Base-by-base conservation (phyloP, 345 rosid species). In the Pelargonium nanum region DNA sequence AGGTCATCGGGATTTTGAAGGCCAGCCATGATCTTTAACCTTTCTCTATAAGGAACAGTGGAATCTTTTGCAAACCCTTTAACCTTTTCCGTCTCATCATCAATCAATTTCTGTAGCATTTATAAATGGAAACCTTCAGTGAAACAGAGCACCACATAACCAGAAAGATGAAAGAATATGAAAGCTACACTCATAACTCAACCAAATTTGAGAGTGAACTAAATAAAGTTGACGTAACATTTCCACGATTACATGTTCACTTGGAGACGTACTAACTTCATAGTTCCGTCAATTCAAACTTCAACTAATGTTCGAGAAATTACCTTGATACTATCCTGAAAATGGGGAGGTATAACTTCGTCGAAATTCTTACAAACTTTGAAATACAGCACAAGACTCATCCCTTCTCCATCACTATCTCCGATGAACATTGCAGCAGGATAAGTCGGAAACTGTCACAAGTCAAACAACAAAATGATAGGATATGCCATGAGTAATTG, bases 341-440 rank as follows among this genome's bases (percentile, higher is more conserved):
- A 85, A 24, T 83, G 89, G 6, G 70, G 75, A 67, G 98, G 85
- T 32, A 82, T 73, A 50, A 72, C 84, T 60, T 75, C 76, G 61
- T 85, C 95, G 22, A 78, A 78, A 62, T 80, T 79, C 17, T 92
- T 91, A 4, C 78, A 66, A 57, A 83, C 63, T 74, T 83, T 89
- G 57, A 92, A 92, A 64, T 89, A 87, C 44, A 92, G 76, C 24
- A 92, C 88, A 22, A 92, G 89, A 68, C 97, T 92, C 91, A 92
- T 78, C 59, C 98, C 97, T 83, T 89, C 98, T 7, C 98, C 98
- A 70, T 85, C 85, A 21, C 75, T 79, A 59, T 89, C 97, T 0
- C 95, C 96, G 40, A 81, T 83, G 71, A 92, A 92, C 89, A 92
- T 80, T 32, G 93, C 78, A 32, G 91, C 85, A 51, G 97, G 98